A percentile compares a stretch with the other conserved stretches of the same genome.
Evolutionary conservation across 202 grass and related monocot species (phyloP).

Genomic region (Saccharum hybrid): DNA sequence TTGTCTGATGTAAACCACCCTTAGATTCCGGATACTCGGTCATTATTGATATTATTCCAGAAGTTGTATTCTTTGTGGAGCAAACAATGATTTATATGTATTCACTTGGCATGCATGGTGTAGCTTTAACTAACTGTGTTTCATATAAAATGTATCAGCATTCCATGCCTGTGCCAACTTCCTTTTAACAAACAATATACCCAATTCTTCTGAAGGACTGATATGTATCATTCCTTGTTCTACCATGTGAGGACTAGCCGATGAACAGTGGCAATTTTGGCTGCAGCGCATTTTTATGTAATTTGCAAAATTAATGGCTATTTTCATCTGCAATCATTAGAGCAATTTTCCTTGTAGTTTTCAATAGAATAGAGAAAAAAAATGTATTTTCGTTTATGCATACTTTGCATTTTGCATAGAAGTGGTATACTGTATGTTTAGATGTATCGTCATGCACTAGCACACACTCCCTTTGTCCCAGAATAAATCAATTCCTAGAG

Average conservation of each 20-base stretch:
- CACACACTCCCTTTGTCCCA: not conserved
- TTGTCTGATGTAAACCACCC: constrained; percentile 14
- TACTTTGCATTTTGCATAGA: constrained; percentile 9
- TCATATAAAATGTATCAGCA: not conserved
- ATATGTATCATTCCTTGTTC: not conserved
- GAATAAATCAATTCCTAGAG: not conserved
- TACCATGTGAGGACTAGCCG: not conserved
- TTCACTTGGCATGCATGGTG: not conserved
- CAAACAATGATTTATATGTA: not conserved
- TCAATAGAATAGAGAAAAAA: not conserved
- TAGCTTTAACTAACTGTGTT: not conserved
- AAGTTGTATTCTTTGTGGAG: constrained; percentile 17
- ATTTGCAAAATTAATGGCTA: not conserved
- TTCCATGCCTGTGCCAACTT: not conserved
- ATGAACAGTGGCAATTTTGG: not conserved
- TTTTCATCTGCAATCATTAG: not conserved
- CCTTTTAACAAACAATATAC: not conserved
- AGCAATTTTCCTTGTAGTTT: not conserved
- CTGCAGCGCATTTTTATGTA: not conserved
- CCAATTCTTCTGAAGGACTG: not conserved
- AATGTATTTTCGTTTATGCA: not conserved
- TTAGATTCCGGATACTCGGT: not conserved
- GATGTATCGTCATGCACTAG: not conserved
- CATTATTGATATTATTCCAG: not conserved
- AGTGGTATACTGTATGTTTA: not conserved